A percentile compares a stretch with the other conserved stretches of the same genome.
Conservation (phyloP, 2,329 filamentous ascomycete genomes). For the Aspergillus sp. region DNA sequence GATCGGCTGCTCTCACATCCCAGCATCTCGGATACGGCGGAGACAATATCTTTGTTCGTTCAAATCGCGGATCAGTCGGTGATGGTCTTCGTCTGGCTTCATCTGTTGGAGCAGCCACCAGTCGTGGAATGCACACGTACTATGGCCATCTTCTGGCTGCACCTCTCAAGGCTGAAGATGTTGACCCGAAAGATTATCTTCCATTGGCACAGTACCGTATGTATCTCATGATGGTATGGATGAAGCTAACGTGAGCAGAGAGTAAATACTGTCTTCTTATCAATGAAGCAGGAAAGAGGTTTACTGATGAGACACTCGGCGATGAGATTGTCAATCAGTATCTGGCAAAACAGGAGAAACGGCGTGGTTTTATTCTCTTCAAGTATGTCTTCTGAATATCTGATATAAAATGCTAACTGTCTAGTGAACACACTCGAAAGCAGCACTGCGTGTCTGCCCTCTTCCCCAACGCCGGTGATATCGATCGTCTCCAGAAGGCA, state of each 20-base stretch:
- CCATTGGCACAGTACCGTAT: slow-evolving; percentile 22
- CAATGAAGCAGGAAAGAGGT: slow-evolving; percentile 17
- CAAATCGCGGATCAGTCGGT: slow-evolving; percentile 19
- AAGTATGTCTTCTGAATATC: slow-evolving; percentile 6
- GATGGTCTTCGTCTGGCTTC: slow-evolving; percentile 20
- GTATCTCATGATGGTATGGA: neutral
- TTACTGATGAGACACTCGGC: slow-evolving; percentile 19
- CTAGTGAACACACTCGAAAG: slow-evolving; percentile 16
- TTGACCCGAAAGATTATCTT: slow-evolving; percentile 18
- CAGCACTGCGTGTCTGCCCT: slow-evolving; percentile 16
- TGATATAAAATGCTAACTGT: neutral
- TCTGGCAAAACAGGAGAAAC: slow-evolving; percentile 21
- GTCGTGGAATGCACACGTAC: slow-evolving; percentile 21
- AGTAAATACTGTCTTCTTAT: slow-evolving; percentile 20
- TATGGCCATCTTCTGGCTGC: slow-evolving; percentile 23
- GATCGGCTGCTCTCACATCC: slow-evolving; percentile 13
- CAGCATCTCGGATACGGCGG: slow-evolving; percentile 17
- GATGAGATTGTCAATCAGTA: slow-evolving; percentile 25
- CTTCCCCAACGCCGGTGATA: slow-evolving; percentile 20
- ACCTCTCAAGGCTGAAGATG: slow-evolving; percentile 15
- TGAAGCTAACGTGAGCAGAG: slow-evolving; percentile 5
- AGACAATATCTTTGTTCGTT: slow-evolving; percentile 23
- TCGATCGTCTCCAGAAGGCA: slow-evolving; percentile 22
- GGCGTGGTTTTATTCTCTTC: slow-evolving; percentile 21
- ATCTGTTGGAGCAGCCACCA: slow-evolving; percentile 18